Evolutionary conservation across 2,329 filamentous ascomycete genomes (phyloP), one percentile per base, ranked within the genome.

Genomic region (Claviceps purpurea): DNA sequence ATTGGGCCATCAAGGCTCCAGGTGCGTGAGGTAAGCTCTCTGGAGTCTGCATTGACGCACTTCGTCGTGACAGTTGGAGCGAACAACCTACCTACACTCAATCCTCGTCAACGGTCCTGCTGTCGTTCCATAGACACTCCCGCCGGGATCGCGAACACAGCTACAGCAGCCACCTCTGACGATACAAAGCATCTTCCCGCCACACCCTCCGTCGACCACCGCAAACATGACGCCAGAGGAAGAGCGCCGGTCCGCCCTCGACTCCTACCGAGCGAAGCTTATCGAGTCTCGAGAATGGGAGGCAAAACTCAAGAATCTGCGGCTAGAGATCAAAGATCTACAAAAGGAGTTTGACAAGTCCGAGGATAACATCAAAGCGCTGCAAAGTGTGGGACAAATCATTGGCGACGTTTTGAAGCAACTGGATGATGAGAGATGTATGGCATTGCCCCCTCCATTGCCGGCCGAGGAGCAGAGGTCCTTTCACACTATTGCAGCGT

Each of bases 341-440:
- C 89, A 95, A 68, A 89, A 87, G 65, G 90, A 97, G 63, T 98
- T 90, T 65, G 91, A 98, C 68, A 83, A 91, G 60, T 97, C 93
- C 51, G 93, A 98, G 68, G 94, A 98, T 60, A 97, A 97, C 74
- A 97, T 98, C 77, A 98, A 98, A 77, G 93, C 93, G 59, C 75
- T 98, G 64, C 93, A 98, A 75, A 97, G 93, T 69, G 93, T 98
- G 52, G 93, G 93, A 49, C 93, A 98, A 74, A 98, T 98, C 70
- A 97, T 98, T 69, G 93, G 93, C 62, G 93, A 98, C 73, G 94
- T 98, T 56, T 74, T 98, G 65, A 98, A 98, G 76, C 94, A 98
- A 75, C 79, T 98, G 58, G 93, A 98, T 66, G 93, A 98, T 64
- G 94, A 98, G 77, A 79, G 93, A 84, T 98, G 91, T 96, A 75